Evolutionary conservation across 2,329 filamentous ascomycete species (phyloP).

Genomic region (Microdochium paspali): DNA sequence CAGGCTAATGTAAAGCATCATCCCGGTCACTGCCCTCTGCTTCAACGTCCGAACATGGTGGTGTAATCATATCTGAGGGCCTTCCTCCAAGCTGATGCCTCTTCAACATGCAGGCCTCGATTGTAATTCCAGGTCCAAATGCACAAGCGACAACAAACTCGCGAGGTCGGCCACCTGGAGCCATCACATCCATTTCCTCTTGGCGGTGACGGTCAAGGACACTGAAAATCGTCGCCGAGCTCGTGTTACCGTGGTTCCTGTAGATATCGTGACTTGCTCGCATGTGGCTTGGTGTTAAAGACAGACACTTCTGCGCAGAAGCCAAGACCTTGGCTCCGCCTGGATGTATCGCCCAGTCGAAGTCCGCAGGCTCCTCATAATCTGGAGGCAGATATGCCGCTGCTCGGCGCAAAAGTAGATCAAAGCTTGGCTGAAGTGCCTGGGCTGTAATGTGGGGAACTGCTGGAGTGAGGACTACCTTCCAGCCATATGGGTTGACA

Average conservation of each 20-base stretch:
- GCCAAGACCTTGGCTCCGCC: constrained; percentile 58
- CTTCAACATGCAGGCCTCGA: constrained; percentile 60
- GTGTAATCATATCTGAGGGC: constrained; percentile 33
- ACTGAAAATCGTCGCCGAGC: constrained; percentile 59
- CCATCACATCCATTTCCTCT: constrained; percentile 45
- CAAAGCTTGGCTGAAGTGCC: constrained; percentile 43
- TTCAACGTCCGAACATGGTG: constrained; percentile 21
- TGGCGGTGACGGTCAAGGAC: constrained; percentile 52
- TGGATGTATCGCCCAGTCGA: constrained; percentile 68
- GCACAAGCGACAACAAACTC: constrained; percentile 59
- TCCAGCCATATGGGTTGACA: constrained; percentile 56
- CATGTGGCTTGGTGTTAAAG: constrained; percentile 53
- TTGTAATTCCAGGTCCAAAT: constrained; percentile 59
- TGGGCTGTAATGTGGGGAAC: constrained; percentile 48
- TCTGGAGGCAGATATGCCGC: constrained; percentile 28
- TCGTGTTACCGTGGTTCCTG: constrained; percentile 58
- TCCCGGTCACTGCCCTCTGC: too few relatives aligned
- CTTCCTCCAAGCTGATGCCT: constrained; percentile 23
- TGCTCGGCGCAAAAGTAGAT: constrained; percentile 39
- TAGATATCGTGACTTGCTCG: constrained; percentile 63
- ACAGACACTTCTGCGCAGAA: constrained; percentile 49
- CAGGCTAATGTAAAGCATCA: too few relatives aligned
- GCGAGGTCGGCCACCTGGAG: constrained; percentile 34
- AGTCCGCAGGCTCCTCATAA: constrained; percentile 41
- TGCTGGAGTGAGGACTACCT: constrained; percentile 52